These are phyloP conservation scores for Curvularia eragrostidis DNA, from an alignment of 2,329 filamentous ascomycete genomes.

Conservation along the genomic window DNA sequence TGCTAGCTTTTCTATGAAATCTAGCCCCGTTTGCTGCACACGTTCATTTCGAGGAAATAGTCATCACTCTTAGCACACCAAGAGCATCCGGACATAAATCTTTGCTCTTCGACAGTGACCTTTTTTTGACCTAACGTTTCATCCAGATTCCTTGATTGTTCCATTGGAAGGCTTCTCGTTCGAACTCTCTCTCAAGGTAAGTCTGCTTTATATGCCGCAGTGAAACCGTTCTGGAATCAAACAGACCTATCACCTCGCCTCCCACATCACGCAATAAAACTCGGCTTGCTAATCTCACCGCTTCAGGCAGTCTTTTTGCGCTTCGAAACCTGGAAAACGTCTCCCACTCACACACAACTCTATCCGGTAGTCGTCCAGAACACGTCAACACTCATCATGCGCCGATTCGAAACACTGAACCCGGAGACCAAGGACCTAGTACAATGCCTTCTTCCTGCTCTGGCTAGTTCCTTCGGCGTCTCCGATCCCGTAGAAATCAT, in stretches of 20 bases:
- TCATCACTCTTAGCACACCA: neutral
- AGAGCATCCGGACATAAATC: neutral
- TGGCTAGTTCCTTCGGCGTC: slow-evolving; percentile 37
- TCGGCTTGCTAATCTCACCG: neutral
- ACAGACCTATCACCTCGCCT: neutral
- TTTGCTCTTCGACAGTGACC: neutral
- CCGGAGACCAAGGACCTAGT: slow-evolving; percentile 42
- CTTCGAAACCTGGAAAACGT: neutral
- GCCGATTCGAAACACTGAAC: slow-evolving; percentile 44
- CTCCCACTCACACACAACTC: neutral
- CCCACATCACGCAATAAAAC: neutral
- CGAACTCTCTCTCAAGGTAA: neutral
- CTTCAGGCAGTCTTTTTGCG: neutral
- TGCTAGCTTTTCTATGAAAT: neutral
- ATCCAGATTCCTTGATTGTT: neutral
- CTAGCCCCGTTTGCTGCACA: neutral
- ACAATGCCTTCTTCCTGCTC: slow-evolving; percentile 39
- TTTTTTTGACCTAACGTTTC: neutral
- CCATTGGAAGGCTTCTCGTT: neutral
- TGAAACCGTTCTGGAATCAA: neutral
- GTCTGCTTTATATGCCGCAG: neutral
- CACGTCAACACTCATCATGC: slow-evolving; percentile 27
- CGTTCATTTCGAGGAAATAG: neutral
- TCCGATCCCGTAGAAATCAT: slow-evolving; percentile 37
- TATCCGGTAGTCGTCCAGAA: neutral